phyloP scores from a whole-genome alignment of 1,284 basidiomycete species.

The Sparassis latifolia region DNA sequence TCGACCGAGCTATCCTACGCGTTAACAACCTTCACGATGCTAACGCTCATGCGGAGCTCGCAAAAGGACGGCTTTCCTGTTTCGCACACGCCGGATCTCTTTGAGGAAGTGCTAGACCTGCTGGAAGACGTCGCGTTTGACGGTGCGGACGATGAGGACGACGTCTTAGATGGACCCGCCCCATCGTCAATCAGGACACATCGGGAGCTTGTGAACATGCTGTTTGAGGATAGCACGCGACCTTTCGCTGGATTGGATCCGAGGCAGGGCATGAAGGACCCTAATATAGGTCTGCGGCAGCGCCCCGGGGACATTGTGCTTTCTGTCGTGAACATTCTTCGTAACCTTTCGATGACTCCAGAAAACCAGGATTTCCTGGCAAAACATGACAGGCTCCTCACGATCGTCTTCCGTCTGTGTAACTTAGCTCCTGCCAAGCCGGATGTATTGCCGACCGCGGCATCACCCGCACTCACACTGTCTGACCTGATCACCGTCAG shows the following conservation, averaged over 20 bases:
- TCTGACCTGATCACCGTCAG: conserved; percentile 69
- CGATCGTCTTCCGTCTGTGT: conserved; percentile 65
- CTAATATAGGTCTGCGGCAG: conserved; percentile 44
- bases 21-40: conserved; percentile 81
- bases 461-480: conserved; percentile 55
- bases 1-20: conserved; percentile 85
- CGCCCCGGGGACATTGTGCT: conserved; percentile 69
- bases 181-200: conserved; percentile 45
- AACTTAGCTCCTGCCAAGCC: conserved; percentile 34
- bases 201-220: conserved; percentile 51
- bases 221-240: conserved; percentile 49
- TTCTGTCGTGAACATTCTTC: conserved; percentile 74
- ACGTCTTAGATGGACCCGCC: conserved; percentile 24
- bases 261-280: conserved; percentile 42
- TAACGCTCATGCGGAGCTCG: conserved; percentile 68
- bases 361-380: conserved; percentile 74
- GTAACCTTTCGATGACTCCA: conserved; percentile 73
- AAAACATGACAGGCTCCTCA: conserved; percentile 57
- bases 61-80: conserved; percentile 67
- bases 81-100: conserved; percentile 70
- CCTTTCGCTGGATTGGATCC: conserved; percentile 51
- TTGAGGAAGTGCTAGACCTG: conserved; percentile 85
- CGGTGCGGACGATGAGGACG: conserved; percentile 35
- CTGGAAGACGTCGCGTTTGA: conserved; percentile 80
- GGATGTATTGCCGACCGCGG: conserved; percentile 34